Base-by-base conservation (phyloP, 371 early-diverging fungal species). In the Smittium culicis region DNA sequence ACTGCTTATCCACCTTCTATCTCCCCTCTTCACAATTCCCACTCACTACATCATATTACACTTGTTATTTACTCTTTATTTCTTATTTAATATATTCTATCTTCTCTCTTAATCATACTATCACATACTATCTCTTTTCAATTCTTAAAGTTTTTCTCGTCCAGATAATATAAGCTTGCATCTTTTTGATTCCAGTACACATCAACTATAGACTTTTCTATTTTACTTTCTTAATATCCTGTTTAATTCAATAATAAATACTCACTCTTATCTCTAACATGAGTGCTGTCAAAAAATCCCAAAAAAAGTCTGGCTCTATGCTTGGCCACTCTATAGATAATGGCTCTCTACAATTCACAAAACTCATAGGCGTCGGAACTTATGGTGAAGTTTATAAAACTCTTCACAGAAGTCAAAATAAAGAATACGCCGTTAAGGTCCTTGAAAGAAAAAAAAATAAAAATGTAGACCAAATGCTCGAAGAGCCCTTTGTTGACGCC, bases 371-470 rank as follows among this genome's bases (percentile, higher is more conserved):
- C 34, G 72, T 75, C 1, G 79, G 79, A 30, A 79, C 79, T 20
- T 79, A 79, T 32, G 79, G 79, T 56, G 78, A 79, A 33, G 79
- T 79, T 34, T 79, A 79, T 59, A 69, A 70, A 30, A 70, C 75
- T 0, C 65, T 73, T 17, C 76, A 79, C 67, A 72, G 71, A 55
- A 67, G 55, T 66, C 61, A 63, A 24, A 68, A 69, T 25, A 70
- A 72, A 33, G 69, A 67, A 70, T 75, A 75, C 54, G 79, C 78
- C 25, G 72, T 78, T 33, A 79, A 77, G 55, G 67, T 74, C 28
- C 71, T 79, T 16, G 69, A 71, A 1, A 69, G 76, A 17, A 76
- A 70, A 54, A 58, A 63, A 54, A 33, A 35, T 28, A 31, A 64
- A 35, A 54, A 57, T 35, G 1, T 54, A 25, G 34, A 11, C 14